phyloP scores from a whole-genome alignment of 768 basidiomycete species.

The Neoboletus brunneissimus region DNA sequence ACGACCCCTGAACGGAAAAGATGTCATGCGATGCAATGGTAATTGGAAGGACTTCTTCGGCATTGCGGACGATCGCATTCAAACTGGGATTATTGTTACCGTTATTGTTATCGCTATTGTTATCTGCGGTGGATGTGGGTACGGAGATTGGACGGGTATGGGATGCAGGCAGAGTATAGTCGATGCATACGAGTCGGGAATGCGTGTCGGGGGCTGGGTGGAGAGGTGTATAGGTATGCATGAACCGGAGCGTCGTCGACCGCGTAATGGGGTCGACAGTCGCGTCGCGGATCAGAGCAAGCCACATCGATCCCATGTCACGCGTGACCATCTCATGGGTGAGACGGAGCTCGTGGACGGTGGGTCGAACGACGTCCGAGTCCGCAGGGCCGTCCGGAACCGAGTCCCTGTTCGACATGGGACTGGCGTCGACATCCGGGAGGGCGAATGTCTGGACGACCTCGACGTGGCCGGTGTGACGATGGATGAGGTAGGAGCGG shows the following conservation, averaged over 20 bases:
- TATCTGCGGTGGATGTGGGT: background rate
- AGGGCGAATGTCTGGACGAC: constrained; percentile 22
- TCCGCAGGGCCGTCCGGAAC: background rate
- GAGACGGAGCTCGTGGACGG: constrained; percentile 17
- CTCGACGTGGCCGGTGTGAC: constrained; percentile 6
- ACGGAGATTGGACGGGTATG: background rate
- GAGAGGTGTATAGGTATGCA: constrained; percentile 11
- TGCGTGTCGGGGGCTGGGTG: background rate
- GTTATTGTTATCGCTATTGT: background rate
- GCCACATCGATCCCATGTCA: constrained; percentile 8
- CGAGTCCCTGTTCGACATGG: background rate
- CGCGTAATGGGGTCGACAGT: constrained; percentile 6
- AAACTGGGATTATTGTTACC: background rate
- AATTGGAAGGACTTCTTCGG: constrained; percentile 8
- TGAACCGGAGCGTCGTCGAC: constrained; percentile 22
- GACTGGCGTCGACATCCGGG: constrained; percentile 6
- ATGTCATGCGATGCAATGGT: constrained; percentile 8
- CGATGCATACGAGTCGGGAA: constrained; percentile 15
- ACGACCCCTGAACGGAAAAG: constrained; percentile 6
- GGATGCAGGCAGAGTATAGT: constrained; percentile 8
- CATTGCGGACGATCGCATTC: constrained; percentile 8
- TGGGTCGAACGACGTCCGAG: background rate
- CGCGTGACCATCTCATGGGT: constrained; percentile 18
- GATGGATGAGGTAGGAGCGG: constrained; percentile 13
- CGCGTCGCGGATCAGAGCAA: constrained; percentile 11